These are phyloP conservation scores for Penicillium silybi DNA, from an alignment of 495 filamentous ascomycete genomes.

Conservation along the genomic window DNA sequence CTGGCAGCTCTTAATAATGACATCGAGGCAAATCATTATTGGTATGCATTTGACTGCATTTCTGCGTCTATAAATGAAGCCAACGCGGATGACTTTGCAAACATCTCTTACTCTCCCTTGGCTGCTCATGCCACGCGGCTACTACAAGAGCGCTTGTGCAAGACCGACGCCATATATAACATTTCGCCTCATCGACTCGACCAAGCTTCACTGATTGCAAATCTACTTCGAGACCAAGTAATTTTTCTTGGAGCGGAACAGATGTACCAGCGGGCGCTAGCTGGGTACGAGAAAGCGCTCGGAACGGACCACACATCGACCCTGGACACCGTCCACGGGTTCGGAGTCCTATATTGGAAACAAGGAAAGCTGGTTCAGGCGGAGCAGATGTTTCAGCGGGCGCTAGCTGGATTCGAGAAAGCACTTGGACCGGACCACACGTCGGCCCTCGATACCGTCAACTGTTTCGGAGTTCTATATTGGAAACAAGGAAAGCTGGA, in stretches of 20 bases:
- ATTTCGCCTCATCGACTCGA: neutral
- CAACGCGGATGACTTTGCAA: neutral
- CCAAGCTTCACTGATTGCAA: neutral
- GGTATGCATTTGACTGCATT: conserved; percentile 8
- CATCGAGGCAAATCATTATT: neutral
- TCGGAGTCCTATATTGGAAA: conserved; percentile 14
- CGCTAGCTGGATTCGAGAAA: neutral
- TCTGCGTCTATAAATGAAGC: neutral
- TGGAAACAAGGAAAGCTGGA: neutral
- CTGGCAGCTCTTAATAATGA: conserved; percentile 7
- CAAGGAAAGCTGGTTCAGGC: conserved; percentile 21
- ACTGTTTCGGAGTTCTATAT: neutral
- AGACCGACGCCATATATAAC: conserved; percentile 5
- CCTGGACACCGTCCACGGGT: conserved; percentile 27
- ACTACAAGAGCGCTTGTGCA: neutral
- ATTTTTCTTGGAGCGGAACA: conserved; percentile 15
- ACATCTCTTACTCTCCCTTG: neutral
- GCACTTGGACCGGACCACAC: neutral
- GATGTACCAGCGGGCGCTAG: conserved; percentile 23
- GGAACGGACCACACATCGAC: conserved; percentile 26
- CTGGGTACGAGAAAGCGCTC: conserved; percentile 28
- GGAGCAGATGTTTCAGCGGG: neutral
- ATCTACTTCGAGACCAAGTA: neutral
- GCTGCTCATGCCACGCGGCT: neutral
- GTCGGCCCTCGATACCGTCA: neutral